Conservation (phyloP, 1,284 basidiomycete genomes). For the Trichosporon coremiiforme region DNA sequence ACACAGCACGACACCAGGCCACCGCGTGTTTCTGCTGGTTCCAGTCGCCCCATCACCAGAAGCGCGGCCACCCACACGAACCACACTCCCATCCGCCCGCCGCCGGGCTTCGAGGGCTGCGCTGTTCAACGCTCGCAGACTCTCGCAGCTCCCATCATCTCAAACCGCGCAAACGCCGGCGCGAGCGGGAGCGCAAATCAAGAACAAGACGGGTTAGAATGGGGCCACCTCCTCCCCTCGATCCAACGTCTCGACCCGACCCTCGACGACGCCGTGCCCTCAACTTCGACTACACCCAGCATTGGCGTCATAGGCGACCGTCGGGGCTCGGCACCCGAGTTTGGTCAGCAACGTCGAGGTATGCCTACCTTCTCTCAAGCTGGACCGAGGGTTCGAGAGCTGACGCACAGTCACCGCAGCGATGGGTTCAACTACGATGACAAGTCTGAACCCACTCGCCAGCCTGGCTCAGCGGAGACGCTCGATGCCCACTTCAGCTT, state of each 20-base stretch:
- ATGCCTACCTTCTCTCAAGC: no score
- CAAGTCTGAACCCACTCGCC: not conserved
- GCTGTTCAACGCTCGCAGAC: not conserved
- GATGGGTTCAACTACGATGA: no score
- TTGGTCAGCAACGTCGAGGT: not conserved
- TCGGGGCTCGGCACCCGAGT: not conserved
- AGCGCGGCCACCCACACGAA: not conserved
- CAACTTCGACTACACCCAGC: not conserved
- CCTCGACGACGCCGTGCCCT: not conserved
- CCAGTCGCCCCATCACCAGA: not conserved
- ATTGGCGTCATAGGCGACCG: not conserved
- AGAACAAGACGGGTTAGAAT: not conserved
- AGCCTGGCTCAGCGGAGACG: not conserved
- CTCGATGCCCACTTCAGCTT: not conserved
- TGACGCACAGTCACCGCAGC: not conserved
- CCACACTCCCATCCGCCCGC: not conserved
- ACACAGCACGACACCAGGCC: not conserved
- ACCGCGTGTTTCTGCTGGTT: not conserved
- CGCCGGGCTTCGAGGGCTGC: not conserved
- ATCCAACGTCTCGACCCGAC: not conserved
- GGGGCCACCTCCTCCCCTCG: not conserved
- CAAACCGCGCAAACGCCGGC: no score
- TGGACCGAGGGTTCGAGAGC: not conserved
- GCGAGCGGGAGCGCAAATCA: no score
- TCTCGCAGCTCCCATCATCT: not conserved